Base-by-base conservation (phyloP, 768 basidiomycete species). In the Lactarius sanguifluus region DNA sequence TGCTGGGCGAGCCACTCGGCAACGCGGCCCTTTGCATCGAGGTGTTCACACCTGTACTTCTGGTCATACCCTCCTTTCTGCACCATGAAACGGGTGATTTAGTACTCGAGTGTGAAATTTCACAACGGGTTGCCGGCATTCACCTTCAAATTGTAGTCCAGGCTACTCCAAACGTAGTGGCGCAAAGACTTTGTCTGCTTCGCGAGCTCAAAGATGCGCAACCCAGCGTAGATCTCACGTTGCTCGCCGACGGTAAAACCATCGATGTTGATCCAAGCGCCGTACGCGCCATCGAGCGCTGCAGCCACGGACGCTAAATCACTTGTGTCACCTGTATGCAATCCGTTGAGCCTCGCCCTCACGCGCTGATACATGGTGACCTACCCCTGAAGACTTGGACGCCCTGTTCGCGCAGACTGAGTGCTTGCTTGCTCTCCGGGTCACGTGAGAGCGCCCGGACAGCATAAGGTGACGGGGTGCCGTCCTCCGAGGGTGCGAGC, bases 91-190 rank as follows among this genome's bases (percentile, higher is more conserved):
- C 2, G 20, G 8, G 9, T 25, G 25, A 52, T 50, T 50, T 6
- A 52, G 50, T 28, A 50, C 23, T 50, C 47, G n/a, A 23, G 41
- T 10, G 23, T 23, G 47, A 47, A 25, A 25, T 6, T n/a, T n/a
- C n/a, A 52, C 25, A 6, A 52, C 23, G 50, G 12, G 12, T 7
- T 1, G 25, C 25, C 12, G 25, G 23, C 7, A 32, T 23, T 34
- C 18, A 80, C 79, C 75, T 80, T 80, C 70, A 73, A 71, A 15
- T 69, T 71, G 63, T 81, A 81, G 61, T 79, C 77, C 10, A 81
- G 70, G 66, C 74, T 76, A 67, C 79, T 79, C 75, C 75, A 81
- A n/a, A 81, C 73, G 52, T 77, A 77, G 67, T 81, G 80, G 36
- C 76, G 71, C 63, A 78, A 25, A n/a, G 67, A 70, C 28, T 71